Percentiles rank a stretch among this genome's conserved stretches.
Evolutionary conservation across 129 eudicot species (phyloP).

Genomic region (Deinandra increscens): DNA sequence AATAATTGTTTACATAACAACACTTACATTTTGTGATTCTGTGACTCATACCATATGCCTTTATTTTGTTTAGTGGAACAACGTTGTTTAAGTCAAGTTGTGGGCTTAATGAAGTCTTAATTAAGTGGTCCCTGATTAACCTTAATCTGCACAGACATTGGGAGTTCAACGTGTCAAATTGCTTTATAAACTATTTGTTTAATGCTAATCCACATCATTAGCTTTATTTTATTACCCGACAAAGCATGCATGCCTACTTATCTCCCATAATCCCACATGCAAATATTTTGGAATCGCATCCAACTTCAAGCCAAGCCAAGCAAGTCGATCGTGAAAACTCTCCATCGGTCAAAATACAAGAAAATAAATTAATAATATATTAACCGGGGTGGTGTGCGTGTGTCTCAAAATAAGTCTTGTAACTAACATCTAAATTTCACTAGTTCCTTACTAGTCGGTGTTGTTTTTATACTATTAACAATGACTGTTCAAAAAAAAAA

Average conservation of each 20-base stretch:
- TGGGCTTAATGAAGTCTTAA: too few relatives aligned
- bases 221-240: conserved; percentile 25
- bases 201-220: conserved; percentile 20
- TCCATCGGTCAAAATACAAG: background rate
- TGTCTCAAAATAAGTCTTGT: too few relatives aligned
- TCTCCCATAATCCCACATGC: conserved; percentile 24
- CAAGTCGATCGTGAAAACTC: background rate
- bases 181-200: conserved; percentile 18
- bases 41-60: too few relatives aligned
- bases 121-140: conserved; percentile 31
- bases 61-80: conserved; percentile 1
- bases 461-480: too few relatives aligned
- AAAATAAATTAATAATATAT: too few relatives aligned
- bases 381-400: too few relatives aligned
- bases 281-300: conserved; percentile 5
- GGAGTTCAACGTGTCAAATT: conserved; percentile 24
- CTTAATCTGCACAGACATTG: conserved; percentile 25
- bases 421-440: too few relatives aligned
- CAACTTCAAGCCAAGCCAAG: background rate
- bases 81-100: background rate
- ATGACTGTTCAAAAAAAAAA: too few relatives aligned
- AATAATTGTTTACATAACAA: too few relatives aligned
- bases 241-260: conserved; percentile 28
- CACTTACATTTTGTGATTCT: too few relatives aligned
- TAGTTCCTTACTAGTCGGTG: too few relatives aligned